Evolutionary conservation across 2,329 filamentous ascomycete genomes (phyloP).

Genomic region (Fusarium sp.): DNA sequence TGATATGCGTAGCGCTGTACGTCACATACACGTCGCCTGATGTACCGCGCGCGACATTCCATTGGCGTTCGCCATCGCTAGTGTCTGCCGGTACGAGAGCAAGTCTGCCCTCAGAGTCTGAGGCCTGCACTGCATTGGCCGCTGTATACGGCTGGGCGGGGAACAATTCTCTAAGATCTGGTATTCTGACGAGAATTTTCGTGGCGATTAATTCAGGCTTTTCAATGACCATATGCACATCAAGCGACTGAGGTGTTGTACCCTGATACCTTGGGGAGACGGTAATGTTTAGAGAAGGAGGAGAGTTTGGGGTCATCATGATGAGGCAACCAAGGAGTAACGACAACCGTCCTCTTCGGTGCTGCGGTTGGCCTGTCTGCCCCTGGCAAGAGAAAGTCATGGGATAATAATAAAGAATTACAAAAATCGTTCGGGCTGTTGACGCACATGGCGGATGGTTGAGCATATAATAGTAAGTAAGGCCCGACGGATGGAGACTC

Average conservation of each 20-base stretch:
- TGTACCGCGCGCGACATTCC: not conserved
- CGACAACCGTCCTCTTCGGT: too few species aligned
- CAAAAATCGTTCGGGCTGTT: too few species aligned
- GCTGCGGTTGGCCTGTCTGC: too few species aligned
- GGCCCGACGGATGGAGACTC: too few species aligned
- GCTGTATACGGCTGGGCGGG: not conserved
- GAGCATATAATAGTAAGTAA: too few species aligned
- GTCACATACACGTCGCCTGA: not conserved
- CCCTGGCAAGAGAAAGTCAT: too few species aligned
- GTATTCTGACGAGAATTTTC: not conserved
- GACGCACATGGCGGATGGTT: too few species aligned
- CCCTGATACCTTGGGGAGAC: not conserved
- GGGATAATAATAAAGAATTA: too few species aligned
- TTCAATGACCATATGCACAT: not conserved
- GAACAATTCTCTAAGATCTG: not conserved
- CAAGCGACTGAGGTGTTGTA: not conserved
- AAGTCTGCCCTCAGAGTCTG: not conserved
- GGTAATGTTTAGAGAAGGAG: not conserved
- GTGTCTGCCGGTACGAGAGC: not conserved
- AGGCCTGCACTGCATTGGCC: not conserved
- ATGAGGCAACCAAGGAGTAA: not conserved
- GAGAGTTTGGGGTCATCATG: not conserved
- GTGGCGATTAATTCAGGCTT: not conserved
- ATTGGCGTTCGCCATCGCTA: not conserved
- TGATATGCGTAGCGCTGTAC: not conserved